These are phyloP conservation scores for Stereocaulon alpinum DNA, from an alignment of 495 filamentous ascomycete species.

Conservation along the genomic window DNA sequence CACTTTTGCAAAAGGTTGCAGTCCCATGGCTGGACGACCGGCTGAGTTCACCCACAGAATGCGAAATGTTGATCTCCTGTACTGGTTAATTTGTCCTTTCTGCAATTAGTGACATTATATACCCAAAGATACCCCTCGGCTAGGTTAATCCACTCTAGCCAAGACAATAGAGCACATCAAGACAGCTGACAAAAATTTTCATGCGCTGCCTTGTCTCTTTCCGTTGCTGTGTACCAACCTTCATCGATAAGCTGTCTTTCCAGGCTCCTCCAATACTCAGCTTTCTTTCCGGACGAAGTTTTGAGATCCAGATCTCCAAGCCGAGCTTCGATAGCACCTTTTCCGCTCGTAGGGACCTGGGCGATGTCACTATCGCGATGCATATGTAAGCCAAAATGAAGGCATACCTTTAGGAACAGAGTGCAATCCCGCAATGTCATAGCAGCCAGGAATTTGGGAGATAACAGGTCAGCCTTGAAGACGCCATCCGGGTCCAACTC, in stretches of 20 bases:
- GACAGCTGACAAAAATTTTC: conserved; percentile 18
- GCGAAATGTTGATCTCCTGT: too few relatives aligned
- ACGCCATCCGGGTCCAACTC: conserved; percentile 39
- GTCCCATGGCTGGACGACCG: too few relatives aligned
- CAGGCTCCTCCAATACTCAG: conserved; percentile 57
- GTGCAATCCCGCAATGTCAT: conserved; percentile 91
- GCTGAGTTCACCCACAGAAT: too few relatives aligned
- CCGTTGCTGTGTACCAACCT: conserved; percentile 62
- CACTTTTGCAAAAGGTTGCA: too few relatives aligned
- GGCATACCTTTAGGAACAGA: conserved; percentile 58
- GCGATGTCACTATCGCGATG: too few relatives aligned
- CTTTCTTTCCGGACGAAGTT: conserved; percentile 54
- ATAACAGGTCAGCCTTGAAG: conserved; percentile 25
- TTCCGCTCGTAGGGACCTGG: conserved; percentile 5
- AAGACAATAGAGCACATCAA: neutral
- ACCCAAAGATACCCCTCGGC: too few relatives aligned
- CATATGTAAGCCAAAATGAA: neutral
- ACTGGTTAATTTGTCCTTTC: too few relatives aligned
- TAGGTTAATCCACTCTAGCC: neutral
- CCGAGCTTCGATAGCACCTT: conserved; percentile 51
- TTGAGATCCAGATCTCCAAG: conserved; percentile 88
- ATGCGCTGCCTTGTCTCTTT: conserved; percentile 26
- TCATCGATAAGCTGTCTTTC: conserved; percentile 54
- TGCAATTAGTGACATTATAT: too few relatives aligned
- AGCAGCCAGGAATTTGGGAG: conserved; percentile 36